These are phyloP conservation scores for Colletotrichum sp. DNA, from an alignment of 2,329 filamentous ascomycete species.

Conservation along the genomic window DNA sequence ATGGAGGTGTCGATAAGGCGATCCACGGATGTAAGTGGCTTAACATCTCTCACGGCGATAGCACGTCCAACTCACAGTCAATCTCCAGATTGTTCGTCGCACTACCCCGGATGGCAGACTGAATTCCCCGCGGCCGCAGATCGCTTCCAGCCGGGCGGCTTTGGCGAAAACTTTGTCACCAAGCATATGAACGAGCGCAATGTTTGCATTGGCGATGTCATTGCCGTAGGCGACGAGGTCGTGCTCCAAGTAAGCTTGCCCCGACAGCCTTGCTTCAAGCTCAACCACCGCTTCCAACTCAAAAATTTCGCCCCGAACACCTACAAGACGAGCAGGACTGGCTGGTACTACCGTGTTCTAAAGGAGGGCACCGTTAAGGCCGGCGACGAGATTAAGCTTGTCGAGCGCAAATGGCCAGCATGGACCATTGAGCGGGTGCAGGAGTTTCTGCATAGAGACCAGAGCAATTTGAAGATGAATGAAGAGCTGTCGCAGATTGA, in stretches of 20 bases:
- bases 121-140: conserved; percentile 56
- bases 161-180: conserved; percentile 69
- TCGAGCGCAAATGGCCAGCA: conserved; percentile 57
- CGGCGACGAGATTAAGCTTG: conserved; percentile 61
- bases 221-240: conserved; percentile 54
- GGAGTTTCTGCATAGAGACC: conserved; percentile 63
- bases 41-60: neutral
- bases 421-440: conserved; percentile 70
- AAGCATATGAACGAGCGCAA: conserved; percentile 65
- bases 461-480: conserved; percentile 54
- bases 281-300: conserved; percentile 69
- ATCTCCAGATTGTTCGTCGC: conserved; percentile 58
- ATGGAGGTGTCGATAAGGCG: conserved; percentile 68
- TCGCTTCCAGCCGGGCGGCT: conserved; percentile 60
- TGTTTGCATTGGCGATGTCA: conserved; percentile 67
- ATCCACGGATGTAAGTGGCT: conserved; percentile 57
- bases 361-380: conserved; percentile 55
- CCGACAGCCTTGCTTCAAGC: conserved; percentile 69
- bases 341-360: conserved; percentile 70
- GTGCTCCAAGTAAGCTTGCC: conserved; percentile 65
- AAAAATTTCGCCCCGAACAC: conserved; percentile 65
- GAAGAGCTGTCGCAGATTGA: conserved; percentile 55
- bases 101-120: conserved; percentile 59
- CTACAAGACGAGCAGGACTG: conserved; percentile 61
- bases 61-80: neutral